Base-by-base conservation (phyloP, 495 filamentous ascomycete species). In the Tuber microsphaerosporum region DNA sequence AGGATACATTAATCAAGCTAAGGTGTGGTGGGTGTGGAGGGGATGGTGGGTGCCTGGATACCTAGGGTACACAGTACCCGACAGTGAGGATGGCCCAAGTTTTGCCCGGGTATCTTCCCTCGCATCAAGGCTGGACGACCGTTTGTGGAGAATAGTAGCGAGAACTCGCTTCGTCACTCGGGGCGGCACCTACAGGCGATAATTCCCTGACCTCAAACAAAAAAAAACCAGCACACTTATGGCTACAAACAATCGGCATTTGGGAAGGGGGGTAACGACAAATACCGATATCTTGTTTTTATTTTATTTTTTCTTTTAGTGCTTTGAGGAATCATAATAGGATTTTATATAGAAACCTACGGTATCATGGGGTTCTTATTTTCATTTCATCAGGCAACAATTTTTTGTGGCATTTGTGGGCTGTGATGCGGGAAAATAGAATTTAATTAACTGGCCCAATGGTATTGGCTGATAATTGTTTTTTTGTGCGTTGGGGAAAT, bases 61-160 rank as follows among this genome's bases (percentile, higher is more conserved):
- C 74, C 71, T 80, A 80, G 76, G 77, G 73, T 76, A 42, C 20
- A 48, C 46, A 22, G 74, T 70, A 81, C 79, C 79, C 79, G 77
- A 81, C 72, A 74, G 48, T 56, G 71, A 74, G 79, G 79, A 70
- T 79, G 72, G 75, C 77, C 79, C 79, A 80, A 80, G 74, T 80
- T 76, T 80, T 51, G 75, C 72, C 79, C 75, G 79, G 79, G 77
- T 80, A 81, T 77, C 79, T 78, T 73, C 74, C 74, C 77, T 81
- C 77, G 78, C 79, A 81, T 81, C 79, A 80, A 77, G 75, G 44
- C 72, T 81, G 79, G 56, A 31, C 26, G 10, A 77, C 78, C 79
- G 78, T 81, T 81, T 81, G 78, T 39, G 79, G 79, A 81, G 79
- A 81, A 74, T 70, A 80, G 44, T 80, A 81, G 79, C 79, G 79